A percentile compares a stretch with the other conserved stretches of the same genome.
phyloP scores from a whole-genome alignment of 192 early-diverging fungal genomes.

The Coemansia sp. region DNA sequence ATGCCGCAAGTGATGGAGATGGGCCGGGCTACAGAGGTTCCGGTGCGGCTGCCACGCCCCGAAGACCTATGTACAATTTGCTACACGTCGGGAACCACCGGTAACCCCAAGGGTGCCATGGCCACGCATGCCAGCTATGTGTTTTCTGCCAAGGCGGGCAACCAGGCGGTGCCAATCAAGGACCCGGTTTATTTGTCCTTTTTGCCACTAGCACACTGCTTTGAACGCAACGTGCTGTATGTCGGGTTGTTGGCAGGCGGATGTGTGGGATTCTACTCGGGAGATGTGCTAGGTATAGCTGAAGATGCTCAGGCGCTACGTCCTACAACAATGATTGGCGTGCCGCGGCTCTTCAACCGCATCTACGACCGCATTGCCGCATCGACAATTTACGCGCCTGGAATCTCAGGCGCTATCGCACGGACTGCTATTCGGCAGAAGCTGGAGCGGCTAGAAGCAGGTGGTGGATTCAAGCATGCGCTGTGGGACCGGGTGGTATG shows the following conservation, averaged over 20 bases:
- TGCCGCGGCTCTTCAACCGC: conserved; percentile 89
- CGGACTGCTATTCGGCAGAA: conserved; percentile 62
- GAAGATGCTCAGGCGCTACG: conserved; percentile 80
- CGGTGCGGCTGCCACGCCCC: conserved; percentile 58
- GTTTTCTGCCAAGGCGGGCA: conserved; percentile 41
- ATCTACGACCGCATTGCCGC: conserved; percentile 80
- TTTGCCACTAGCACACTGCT: conserved; percentile 89
- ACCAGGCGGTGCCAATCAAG: not conserved
- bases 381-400: conserved; percentile 59
- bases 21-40: conserved; percentile 54
- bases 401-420: conserved; percentile 61
- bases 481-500: conserved; percentile 89
- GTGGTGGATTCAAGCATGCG: conserved; percentile 60
- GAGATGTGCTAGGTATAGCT: conserved; percentile 61
- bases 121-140: conserved; percentile 73
- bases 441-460: conserved; percentile 54
- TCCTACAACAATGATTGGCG: conserved; percentile 82
- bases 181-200: conserved; percentile 63
- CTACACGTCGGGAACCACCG: conserved; percentile 87
- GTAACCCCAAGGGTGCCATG: conserved; percentile 75
- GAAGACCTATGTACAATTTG: conserved; percentile 70
- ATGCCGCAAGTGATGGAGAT: conserved; percentile 56
- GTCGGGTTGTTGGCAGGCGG: conserved; percentile 59
- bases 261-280: conserved; percentile 72
- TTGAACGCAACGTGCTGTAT: conserved; percentile 66